phyloP scores from a whole-genome alignment of 768 basidiomycete genomes.

The Leccinellum rugosiceps region DNA sequence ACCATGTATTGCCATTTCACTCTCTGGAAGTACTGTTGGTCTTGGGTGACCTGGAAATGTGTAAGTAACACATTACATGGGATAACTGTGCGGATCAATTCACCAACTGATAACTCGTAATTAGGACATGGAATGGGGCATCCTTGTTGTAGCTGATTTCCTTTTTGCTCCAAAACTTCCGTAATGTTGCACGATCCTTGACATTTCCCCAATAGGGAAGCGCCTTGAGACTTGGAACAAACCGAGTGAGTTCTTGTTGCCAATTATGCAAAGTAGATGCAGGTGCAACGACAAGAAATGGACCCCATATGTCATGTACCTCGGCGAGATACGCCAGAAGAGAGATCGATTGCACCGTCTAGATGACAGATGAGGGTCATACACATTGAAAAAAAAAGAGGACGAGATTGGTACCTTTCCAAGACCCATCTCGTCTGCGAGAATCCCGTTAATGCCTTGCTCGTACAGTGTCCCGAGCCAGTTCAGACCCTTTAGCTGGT shows the following conservation, averaged over 20 bases:
- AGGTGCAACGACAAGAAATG: constrained; percentile 96
- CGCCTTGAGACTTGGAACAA: constrained; percentile 90
- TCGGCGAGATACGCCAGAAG: constrained; percentile 94
- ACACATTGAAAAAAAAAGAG: not conserved
- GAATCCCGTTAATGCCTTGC: constrained; percentile 98
- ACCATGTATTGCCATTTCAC: constrained; percentile 99
- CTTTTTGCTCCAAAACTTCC: constrained; percentile 98
- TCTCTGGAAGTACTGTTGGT: constrained; percentile 96
- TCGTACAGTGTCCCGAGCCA: constrained; percentile 98
- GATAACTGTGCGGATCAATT: constrained; percentile 22
- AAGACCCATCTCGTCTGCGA: constrained; percentile 98
- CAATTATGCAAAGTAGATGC: constrained; percentile 98
- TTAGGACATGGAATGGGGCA: constrained; percentile 93
- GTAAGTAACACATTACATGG: constrained; percentile 2
- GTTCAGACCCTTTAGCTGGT: constrained; percentile 95
- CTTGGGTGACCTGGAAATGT: constrained; percentile 73
- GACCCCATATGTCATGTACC: constrained; percentile 98
- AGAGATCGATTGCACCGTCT: constrained; percentile 98
- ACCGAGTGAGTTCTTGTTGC: constrained; percentile 97
- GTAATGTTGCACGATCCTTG: constrained; percentile 89
- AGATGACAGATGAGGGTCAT: not conserved
- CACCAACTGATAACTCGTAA: constrained; percentile 95
- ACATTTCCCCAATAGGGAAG: constrained; percentile 98
- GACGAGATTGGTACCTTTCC: constrained; percentile 58
- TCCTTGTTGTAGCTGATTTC: constrained; percentile 93